Conservation (phyloP, 257 asterid genomes). For the Cordia subcordata region DNA sequence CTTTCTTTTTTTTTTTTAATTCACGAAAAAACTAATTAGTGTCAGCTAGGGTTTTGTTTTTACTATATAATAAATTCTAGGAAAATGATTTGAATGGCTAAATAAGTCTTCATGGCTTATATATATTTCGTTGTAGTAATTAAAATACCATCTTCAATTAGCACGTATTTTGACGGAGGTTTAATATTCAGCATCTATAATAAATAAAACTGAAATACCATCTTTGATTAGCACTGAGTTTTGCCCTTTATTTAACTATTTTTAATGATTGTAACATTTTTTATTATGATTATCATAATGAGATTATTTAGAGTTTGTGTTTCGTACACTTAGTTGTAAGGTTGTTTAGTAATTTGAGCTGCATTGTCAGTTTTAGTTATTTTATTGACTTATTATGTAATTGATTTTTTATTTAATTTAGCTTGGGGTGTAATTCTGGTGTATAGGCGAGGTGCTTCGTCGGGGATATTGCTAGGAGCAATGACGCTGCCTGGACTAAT, state of each 20-base stretch:
- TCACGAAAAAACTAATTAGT: neutral
- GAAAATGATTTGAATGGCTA: neutral
- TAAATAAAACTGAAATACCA: too few species aligned
- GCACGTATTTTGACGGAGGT: too few species aligned
- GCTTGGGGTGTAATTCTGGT: too few species aligned
- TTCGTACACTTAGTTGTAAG: too few species aligned
- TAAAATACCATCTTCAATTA: too few species aligned
- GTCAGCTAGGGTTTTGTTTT: neutral
- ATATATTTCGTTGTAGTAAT: neutral
- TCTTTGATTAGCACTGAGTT: too few species aligned
- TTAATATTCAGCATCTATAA: too few species aligned
- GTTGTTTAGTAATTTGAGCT: neutral
- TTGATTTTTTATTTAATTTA: neutral
- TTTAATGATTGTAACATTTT: too few species aligned
- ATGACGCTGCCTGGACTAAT: constrained; percentile 79
- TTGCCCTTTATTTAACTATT: too few species aligned
- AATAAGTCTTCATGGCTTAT: neutral
- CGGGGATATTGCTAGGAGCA: constrained; percentile 85
- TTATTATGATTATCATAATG: too few species aligned
- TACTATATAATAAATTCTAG: neutral
- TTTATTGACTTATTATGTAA: neutral
- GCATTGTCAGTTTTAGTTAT: neutral
- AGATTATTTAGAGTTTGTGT: too few species aligned
- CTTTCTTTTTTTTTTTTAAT: neutral
- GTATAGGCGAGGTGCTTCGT: constrained; percentile 80